These are phyloP conservation scores for Golubevia pallescens DNA, from an alignment of 1,284 basidiomycete genomes.

Conservation along the genomic window DNA sequence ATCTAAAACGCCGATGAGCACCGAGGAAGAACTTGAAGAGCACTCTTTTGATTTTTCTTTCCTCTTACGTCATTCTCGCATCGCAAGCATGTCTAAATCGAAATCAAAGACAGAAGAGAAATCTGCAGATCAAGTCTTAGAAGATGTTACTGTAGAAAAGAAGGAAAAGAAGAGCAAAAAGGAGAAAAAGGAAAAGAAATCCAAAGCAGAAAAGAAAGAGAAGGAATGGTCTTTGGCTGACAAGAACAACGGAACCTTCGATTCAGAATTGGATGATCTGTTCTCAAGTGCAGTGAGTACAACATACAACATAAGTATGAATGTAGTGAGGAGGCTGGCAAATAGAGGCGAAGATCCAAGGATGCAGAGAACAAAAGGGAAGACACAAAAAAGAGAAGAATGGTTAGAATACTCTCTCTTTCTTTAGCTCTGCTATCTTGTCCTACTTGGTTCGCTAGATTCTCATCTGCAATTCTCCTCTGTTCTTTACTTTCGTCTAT, in stretches of 20 bases:
- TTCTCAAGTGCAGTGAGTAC: background rate
- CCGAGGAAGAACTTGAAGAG: too few relatives aligned
- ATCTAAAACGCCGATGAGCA: too few relatives aligned
- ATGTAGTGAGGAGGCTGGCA: too few relatives aligned
- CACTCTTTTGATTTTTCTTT: too few relatives aligned
- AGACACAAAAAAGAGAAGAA: background rate
- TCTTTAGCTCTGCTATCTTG: background rate
- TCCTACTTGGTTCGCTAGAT: background rate
- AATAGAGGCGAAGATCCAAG: too few relatives aligned
- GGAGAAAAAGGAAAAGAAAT: background rate
- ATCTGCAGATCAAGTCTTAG: background rate
- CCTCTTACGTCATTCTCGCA: too few relatives aligned
- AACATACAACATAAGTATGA: too few relatives aligned
- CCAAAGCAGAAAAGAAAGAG: background rate
- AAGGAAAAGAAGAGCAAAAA: background rate
- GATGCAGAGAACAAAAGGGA: background rate
- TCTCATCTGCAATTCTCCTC: background rate
- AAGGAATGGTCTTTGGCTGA: background rate
- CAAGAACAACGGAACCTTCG: background rate
- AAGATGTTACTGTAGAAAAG: too few relatives aligned
- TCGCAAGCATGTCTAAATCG: too few relatives aligned
- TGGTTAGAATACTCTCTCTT: background rate
- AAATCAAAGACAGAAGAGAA: too few relatives aligned
- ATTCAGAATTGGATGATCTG: background rate
- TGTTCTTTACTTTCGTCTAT: background rate